Percentiles rank a stretch among this genome's conserved stretches.
These are phyloP conservation scores for Spinacia oleracea DNA, from an alignment of 179 eudicot species.

Conservation along the genomic window DNA sequence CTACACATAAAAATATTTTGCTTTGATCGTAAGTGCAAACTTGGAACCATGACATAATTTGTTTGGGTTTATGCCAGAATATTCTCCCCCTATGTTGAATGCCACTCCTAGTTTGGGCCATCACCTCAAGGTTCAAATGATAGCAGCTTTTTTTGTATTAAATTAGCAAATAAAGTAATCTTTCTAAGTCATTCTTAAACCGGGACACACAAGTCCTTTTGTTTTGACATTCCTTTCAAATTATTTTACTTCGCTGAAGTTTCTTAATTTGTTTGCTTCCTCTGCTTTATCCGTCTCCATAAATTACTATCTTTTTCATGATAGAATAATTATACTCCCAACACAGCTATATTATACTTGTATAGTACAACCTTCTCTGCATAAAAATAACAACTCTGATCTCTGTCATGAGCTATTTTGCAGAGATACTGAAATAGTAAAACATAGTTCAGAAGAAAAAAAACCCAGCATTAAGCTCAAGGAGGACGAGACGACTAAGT, in stretches of 20 bases:
- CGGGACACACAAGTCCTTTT: no score
- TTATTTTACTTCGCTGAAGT: no score
- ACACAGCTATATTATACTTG: neutral
- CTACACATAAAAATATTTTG: no score
- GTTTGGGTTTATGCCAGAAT: neutral
- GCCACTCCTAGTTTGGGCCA: neutral
- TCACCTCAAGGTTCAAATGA: neutral
- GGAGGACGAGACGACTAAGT: neutral
- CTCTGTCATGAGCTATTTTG: neutral
- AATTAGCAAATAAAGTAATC: no score
- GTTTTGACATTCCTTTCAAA: no score
- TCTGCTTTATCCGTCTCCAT: neutral
- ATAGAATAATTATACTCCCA: neutral
- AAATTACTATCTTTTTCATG: no score
- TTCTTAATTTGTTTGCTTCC: neutral
- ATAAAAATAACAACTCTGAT: neutral
- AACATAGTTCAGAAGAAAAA: neutral
- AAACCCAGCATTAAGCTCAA: no score
- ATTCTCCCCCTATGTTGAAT: neutral
- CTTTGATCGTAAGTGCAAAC: neutral
- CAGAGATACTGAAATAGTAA: neutral
- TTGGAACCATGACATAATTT: neutral
- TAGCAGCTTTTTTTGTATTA: no score
- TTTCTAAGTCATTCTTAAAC: neutral
- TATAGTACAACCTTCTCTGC: neutral